phyloP scores from a whole-genome alignment of 495 filamentous ascomycete species.

The Penicillium canescens region DNA sequence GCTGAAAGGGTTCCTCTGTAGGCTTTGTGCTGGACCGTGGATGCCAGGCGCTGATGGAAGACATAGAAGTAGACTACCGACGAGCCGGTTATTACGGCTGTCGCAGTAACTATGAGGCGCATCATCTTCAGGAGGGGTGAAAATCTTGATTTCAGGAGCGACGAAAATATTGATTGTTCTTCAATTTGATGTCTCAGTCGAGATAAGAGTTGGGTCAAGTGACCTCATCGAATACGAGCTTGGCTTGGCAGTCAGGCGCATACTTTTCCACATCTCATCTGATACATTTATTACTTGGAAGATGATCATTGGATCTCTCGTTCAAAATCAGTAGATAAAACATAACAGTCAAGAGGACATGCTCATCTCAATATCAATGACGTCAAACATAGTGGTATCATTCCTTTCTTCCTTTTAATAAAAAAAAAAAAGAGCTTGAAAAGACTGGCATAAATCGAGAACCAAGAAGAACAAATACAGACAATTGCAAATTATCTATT shows the following conservation, averaged over 20 bases:
- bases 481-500: not conserved
- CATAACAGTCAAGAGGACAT: too few relatives aligned
- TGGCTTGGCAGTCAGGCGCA: constrained; percentile 7
- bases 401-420: too few relatives aligned
- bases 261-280: not conserved
- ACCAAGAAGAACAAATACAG: not conserved
- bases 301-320: too few relatives aligned
- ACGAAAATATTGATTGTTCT: not conserved
- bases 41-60: constrained; percentile 22
- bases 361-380: too few relatives aligned
- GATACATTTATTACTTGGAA: too few relatives aligned
- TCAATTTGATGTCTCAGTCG: not conserved
- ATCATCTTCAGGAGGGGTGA: constrained; percentile 10
- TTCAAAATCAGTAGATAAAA: too few relatives aligned
- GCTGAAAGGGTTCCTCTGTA: constrained; percentile 16
- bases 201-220: constrained; percentile 2
- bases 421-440: not conserved
- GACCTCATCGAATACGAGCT: constrained; percentile 16
- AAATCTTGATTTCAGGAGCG: not conserved
- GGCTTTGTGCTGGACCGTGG: constrained; percentile 22
- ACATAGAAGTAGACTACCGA: constrained; percentile 25
- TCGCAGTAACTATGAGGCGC: constrained; percentile 14
- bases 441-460: too few relatives aligned
- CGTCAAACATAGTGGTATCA: constrained; percentile 9
- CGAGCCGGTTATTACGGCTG: constrained; percentile 22